phyloP scores from a whole-genome alignment of 2,329 filamentous ascomycete genomes.

The Calonectria montana region DNA sequence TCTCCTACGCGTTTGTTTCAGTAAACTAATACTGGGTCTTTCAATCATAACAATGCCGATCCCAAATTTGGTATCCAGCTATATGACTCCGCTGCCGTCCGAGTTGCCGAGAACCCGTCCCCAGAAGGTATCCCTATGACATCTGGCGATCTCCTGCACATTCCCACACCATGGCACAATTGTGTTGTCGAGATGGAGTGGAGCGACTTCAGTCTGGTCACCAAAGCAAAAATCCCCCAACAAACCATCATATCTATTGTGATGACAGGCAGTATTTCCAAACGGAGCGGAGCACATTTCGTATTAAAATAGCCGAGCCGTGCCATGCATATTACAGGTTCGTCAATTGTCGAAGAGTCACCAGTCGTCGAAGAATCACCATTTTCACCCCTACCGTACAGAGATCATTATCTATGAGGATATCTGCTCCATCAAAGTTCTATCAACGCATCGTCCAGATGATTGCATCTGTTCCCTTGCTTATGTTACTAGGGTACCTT shows the following conservation, averaged over 20 bases:
- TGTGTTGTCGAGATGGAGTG: background rate
- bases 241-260: background rate
- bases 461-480: background rate
- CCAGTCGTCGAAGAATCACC: too few species aligned
- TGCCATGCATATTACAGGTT: background rate
- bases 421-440: background rate
- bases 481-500: background rate
- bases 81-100: background rate
- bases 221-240: background rate
- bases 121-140: background rate
- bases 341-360: background rate
- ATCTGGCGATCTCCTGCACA: background rate
- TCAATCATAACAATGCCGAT: background rate
- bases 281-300: background rate
- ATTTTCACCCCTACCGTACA: background rate
- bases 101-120: background rate
- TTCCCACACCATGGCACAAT: background rate
- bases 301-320: background rate
- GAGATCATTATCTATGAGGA: background rate
- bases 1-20: background rate
- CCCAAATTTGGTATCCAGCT: background rate
- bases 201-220: background rate
- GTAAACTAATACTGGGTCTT: background rate
- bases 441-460: background rate
- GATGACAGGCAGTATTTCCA: background rate